A percentile compares a stretch with the other conserved stretches of the same genome.
These are phyloP conservation scores for Zalaria obscura DNA, from an alignment of 2,329 filamentous ascomycete species.

Conservation along the genomic window DNA sequence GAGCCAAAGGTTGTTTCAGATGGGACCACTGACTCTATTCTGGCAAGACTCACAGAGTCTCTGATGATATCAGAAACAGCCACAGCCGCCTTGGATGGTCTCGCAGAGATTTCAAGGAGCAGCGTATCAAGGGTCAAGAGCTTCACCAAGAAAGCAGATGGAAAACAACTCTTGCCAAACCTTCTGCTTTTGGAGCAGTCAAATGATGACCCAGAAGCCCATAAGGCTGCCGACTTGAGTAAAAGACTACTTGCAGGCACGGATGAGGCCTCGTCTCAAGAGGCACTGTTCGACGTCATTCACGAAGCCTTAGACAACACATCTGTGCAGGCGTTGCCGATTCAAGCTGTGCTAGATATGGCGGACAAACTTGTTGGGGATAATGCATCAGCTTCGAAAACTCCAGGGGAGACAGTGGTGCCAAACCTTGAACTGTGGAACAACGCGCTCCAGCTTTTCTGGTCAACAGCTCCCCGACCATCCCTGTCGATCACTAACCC, in stretches of 20 bases:
- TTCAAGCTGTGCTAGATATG: slow-evolving; percentile 42
- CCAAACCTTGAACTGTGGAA: slow-evolving; percentile 45
- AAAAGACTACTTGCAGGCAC: slow-evolving; percentile 3
- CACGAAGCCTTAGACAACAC: slow-evolving; percentile 35
- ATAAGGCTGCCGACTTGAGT: slow-evolving; percentile 19
- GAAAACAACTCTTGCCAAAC: slow-evolving; percentile 33
- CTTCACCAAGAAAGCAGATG: slow-evolving; percentile 29
- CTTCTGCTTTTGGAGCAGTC: slow-evolving; percentile 41
- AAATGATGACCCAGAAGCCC: slow-evolving; percentile 34
- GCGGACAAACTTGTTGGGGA: slow-evolving; percentile 33
- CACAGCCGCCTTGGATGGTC: slow-evolving; percentile 20
- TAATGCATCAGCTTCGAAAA: slow-evolving; percentile 3
- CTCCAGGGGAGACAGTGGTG: slow-evolving; percentile 10
- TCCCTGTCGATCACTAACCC: slow-evolving; percentile 62
- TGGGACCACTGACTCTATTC: slow-evolving; percentile 22
- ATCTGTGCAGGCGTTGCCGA: slow-evolving; percentile 26
- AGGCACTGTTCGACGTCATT: slow-evolving; percentile 38
- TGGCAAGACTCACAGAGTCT: slow-evolving; percentile 23
- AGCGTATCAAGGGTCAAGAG: slow-evolving; percentile 25
- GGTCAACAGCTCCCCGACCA: slow-evolving; percentile 38
- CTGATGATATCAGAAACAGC: slow-evolving; percentile 22
- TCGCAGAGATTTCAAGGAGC: slow-evolving; percentile 24
- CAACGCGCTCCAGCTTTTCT: slow-evolving; percentile 42
- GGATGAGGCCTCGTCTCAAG: slow-evolving; percentile 20
- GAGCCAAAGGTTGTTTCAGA: slow-evolving; percentile 14